A percentile compares a stretch with the other conserved stretches of the same genome.
Evolutionary conservation across 441 rosid genomes (phyloP).

Genomic region (Lepidium campestre): DNA sequence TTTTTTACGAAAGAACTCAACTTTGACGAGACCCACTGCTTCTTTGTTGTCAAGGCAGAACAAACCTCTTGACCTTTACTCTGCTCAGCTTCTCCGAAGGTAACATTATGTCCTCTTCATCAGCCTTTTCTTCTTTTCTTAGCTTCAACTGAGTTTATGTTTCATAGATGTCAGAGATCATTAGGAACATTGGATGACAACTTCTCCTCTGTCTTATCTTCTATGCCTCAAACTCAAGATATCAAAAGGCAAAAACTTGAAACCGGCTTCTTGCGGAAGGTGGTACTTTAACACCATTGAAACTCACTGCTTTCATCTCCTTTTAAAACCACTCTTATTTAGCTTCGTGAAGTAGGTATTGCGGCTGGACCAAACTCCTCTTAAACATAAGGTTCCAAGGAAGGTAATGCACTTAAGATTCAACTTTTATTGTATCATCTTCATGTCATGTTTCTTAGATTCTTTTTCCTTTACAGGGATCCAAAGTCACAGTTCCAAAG

Average conservation of each 20-base stretch:
- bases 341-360: constrained; percentile 42
- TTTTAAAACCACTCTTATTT: neutral
- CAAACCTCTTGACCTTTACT: constrained; percentile 34
- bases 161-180: constrained; percentile 36
- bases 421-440: neutral
- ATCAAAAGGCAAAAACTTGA: constrained; percentile 66
- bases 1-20: constrained; percentile 36
- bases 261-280: constrained; percentile 53
- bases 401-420: constrained; percentile 32
- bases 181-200: constrained; percentile 25
- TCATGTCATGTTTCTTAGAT: neutral
- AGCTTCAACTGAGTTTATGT: neutral
- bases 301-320: neutral
- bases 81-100: constrained; percentile 42
- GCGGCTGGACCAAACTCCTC: constrained; percentile 45
- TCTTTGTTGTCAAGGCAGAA: constrained; percentile 56
- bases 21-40: constrained; percentile 60
- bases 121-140: neutral
- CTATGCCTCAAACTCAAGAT: constrained; percentile 34
- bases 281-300: neutral
- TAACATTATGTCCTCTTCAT: neutral
- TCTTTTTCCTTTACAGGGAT: constrained; percentile 36
- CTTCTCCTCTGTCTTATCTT: constrained; percentile 23
- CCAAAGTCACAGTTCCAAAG: constrained; percentile 67
- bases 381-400: constrained; percentile 53